Evolutionary conservation across 2,329 filamentous ascomycete species (phyloP), one percentile per base, ranked within the genome.

Genomic region (Shiraia sp.): DNA sequence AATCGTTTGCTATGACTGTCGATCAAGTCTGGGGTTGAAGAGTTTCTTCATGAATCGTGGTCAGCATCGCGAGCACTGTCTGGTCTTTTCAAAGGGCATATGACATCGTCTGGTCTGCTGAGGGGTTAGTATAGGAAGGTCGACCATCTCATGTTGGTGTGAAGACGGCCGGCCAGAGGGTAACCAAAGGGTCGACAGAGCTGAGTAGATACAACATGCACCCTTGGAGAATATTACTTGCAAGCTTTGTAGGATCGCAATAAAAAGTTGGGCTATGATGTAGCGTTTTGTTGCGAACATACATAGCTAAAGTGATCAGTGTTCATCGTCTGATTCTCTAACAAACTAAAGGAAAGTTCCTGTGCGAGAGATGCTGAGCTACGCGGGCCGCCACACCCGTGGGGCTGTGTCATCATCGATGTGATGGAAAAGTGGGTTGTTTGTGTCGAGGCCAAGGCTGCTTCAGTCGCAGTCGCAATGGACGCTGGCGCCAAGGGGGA

Each of bases 81-180:
- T 36, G 36, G 27, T 37, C 23, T 33, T 37, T 40, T 12, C 2
- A 9, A 16, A 10, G 42, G 40, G 49, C 51, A 29, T 35, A 44
- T 51, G 50, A 49, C 46, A 49, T 38, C 19, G 28, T 27, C 25
- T 32, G 41, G 40, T 46, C 36, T 44, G 36, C 36, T 42, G 42
- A 48, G 46, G 43, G 40, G 34, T 30, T 27, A 37, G 29, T 16
- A 42, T 31, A 29, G 36, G 40, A 17, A 32, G 42, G 32, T 39
- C 23, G 13, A 32, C 28, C 29, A 32, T 29, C 23, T 29, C 24
- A 31, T 3, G 19, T 22, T 22, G 19, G 19, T 22, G 4, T 22
- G 19, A 22, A 4, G 19, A 22, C 4, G 8, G 19, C 19, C 19
- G 8, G 4, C 4, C 19, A 22, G 8, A 22, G 19, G 4, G 19